Percentiles rank a stretch among this genome's conserved stretches.
Conservation (phyloP, 192 early-diverging fungal genomes). For the Umbelopsis sp. region DNA sequence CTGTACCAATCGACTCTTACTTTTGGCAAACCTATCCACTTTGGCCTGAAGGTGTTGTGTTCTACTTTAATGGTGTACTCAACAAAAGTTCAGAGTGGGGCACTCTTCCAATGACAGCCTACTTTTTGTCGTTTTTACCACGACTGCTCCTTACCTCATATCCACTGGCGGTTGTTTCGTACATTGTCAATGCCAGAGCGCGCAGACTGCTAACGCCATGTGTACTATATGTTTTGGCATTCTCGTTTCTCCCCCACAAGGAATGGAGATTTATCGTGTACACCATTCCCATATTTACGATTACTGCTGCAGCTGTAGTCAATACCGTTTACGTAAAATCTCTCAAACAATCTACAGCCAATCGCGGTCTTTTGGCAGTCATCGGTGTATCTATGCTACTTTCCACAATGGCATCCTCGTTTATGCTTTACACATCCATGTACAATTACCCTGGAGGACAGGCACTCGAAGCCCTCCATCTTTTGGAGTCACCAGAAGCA, state of each 20-base stretch:
- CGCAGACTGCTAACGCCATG: slow-evolving; percentile 57
- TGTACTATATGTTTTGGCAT: slow-evolving; percentile 58
- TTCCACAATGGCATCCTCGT: slow-evolving; percentile 32
- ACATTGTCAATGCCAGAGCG: slow-evolving; percentile 44
- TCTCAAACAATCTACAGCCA: slow-evolving; percentile 28
- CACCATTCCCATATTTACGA: slow-evolving; percentile 78
- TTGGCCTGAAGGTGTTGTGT: slow-evolving; percentile 78
- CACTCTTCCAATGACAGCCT: slow-evolving; percentile 68
- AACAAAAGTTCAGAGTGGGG: slow-evolving; percentile 73
- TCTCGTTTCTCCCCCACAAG: slow-evolving; percentile 87
- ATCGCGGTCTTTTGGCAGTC: slow-evolving; percentile 27
- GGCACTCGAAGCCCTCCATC: slow-evolving; percentile 69
- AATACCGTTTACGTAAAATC: slow-evolving; percentile 40
- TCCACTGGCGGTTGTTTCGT: slow-evolving; percentile 64
- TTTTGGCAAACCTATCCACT: slow-evolving; percentile 68
- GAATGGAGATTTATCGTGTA: slow-evolving; percentile 96
- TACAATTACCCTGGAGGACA: slow-evolving; percentile 91
- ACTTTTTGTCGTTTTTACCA: slow-evolving; percentile 76
- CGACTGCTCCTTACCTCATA: slow-evolving; percentile 69
- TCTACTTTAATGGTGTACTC: slow-evolving; percentile 76
- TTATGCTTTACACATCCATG: slow-evolving; percentile 61
- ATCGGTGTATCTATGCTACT: slow-evolving; percentile 25
- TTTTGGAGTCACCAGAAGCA: slow-evolving; percentile 26
- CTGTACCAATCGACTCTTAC: slow-evolving; percentile 69
- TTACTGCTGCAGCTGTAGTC: slow-evolving; percentile 62